Evolutionary conservation across 1,284 basidiomycete species (phyloP), one percentile per base, ranked within the genome.

Genomic region (Cryptococcus amylolentus): DNA sequence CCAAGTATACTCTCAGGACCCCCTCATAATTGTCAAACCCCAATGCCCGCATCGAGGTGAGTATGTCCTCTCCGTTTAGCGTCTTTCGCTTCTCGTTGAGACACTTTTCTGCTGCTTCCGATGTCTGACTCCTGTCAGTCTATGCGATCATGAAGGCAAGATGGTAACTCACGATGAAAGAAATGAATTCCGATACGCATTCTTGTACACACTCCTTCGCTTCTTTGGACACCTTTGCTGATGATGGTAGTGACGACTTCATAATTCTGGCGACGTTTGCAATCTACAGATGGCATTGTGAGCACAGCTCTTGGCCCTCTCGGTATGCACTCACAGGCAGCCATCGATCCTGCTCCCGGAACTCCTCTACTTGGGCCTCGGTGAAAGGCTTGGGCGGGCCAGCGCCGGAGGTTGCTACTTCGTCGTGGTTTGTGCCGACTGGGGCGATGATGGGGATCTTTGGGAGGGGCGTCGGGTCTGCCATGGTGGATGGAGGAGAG

Each of bases 191-290:
- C 42, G 88, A 92, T 50, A 95, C 91, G 77, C 91, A 95, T 77
- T 95, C 91, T 77, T 96, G 93, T 47, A 96, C 90, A 76, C 89
- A 92, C 77, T 96, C 92, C 75, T 97, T 97, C 26, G 93, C 91
- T 77, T 96, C 93, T 75, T 95, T 95, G 3, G 91, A 90, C 66
- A 97, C 94, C 79, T 97, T 97, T 20, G 92, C 91, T n/a, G 89
- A 89, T 1, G 86, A 81, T 0, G 93, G 93, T 2, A 97, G 85
- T 2, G 88, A 82, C 38, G 85, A 80, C 73, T 96, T 96, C 93
- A 97, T 97, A 68, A 97, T 93, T 4, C 93, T 84, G 16, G 91
- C 87, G 13, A 97, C 92, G 73, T 97, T 97, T 51, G 93, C 93
- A 62, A 97, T 96, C 91, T 93, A 55, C 31, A 40, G 40, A 27